Base-by-base conservation (phyloP, 345 rosid species). In the Excoecaria agallocha region DNA sequence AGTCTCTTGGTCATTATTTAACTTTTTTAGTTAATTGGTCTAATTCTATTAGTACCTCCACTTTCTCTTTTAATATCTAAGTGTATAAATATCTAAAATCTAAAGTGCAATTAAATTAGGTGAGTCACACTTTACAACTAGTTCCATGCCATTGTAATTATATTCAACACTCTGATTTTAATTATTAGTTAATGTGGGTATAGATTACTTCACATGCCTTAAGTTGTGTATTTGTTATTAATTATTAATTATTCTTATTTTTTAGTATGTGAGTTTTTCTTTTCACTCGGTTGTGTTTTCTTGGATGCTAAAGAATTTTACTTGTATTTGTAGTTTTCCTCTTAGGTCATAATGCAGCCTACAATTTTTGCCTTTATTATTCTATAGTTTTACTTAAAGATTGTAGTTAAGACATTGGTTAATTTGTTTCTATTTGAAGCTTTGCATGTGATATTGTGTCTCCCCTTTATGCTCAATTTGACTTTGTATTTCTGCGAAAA, bases 151-250 rank as follows among this genome's bases (percentile, higher is more conserved):
- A 69, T 12, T 1, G 68, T 67, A 67, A 72, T 60, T 12, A 49
- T 61, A 0, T 6, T 35, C 13, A 37, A 60, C 35, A n/a, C 59
- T 64, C 12, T 61, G 4, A 10, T 49, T 17, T 17, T 63, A 38
- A 61, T 64, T 10, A 73, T 73, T 20, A 41, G 17, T 2, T 50
- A 16, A 39, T 30, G 76, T 73, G 62, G 69, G 54, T 16, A 64
- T 64, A n/a, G 69, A 55, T 52, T 73, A 38, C 15, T 63, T 65
- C 74, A 43, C 54, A 46, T 45, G 66, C 3, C 15, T 17, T 8
- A 20, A 41, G 48, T 12, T 24, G 66, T 15, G 17, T 69, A 7
- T 43, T 6, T 43, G 10, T 6, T 43, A 8, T 43, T 43, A 8
- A 43, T 43, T 43, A 43, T 43, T n/a, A n/a, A n/a, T n/a, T 25